phyloP scores from a whole-genome alignment of 2,329 filamentous ascomycete genomes.

The Pezicula neosporulosa region DNA sequence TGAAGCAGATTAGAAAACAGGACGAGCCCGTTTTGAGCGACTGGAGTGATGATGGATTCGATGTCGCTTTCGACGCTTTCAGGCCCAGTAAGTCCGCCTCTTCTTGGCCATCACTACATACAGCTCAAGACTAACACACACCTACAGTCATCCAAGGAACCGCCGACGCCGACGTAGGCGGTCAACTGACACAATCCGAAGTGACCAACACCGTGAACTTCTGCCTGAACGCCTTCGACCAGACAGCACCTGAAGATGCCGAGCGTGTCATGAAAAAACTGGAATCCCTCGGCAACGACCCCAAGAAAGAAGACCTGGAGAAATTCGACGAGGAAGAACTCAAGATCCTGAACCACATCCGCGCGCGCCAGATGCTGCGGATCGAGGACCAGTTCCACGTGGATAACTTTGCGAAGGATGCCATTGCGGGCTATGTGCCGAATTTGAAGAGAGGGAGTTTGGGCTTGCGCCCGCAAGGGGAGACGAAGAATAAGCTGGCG shows the following conservation, averaged over 20 bases:
- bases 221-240: conserved; percentile 28
- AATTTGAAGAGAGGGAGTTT: conserved; percentile 22
- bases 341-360: conserved; percentile 23
- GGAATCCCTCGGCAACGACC: background rate
- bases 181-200: conserved; percentile 27
- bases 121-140: background rate
- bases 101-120: no score
- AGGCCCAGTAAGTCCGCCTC: conserved; percentile 13
- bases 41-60: conserved; percentile 37
- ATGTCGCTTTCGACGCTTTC: conserved; percentile 35
- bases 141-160: conserved; percentile 35
- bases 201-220: conserved; percentile 31
- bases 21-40: conserved; percentile 37
- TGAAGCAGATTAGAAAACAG: conserved; percentile 35
- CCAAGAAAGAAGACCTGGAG: background rate
- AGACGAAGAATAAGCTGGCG: background rate
- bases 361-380: conserved; percentile 28
- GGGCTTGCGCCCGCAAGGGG: conserved; percentile 4
- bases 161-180: conserved; percentile 22
- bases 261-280: conserved; percentile 1
- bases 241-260: conserved; percentile 8
- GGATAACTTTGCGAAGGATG: conserved; percentile 28
- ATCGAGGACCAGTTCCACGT: conserved; percentile 29
- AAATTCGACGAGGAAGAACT: conserved; percentile 1
- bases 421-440: conserved; percentile 24